Conservation (phyloP, 768 basidiomycete species). For the Kwoniella botswanensis region DNA sequence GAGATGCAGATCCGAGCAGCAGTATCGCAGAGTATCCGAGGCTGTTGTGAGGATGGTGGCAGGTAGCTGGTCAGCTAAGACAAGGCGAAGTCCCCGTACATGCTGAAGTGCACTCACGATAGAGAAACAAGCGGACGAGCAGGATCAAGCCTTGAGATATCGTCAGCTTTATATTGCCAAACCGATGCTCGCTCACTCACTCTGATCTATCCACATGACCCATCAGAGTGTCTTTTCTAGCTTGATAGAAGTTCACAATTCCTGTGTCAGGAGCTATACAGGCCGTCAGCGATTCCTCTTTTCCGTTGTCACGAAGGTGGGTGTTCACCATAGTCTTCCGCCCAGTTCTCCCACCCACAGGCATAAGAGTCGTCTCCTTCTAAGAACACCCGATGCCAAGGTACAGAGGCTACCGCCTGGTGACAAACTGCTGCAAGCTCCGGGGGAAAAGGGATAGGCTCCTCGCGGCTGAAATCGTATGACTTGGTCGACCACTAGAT, state of each 20-base stretch:
- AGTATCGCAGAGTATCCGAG: slow-evolving; percentile 89
- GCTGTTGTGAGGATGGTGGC: slow-evolving; percentile 59
- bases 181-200: slow-evolving; percentile 28
- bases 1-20: slow-evolving; percentile 80
- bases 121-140: slow-evolving; percentile 91
- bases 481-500: slow-evolving; percentile 90
- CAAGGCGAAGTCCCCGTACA: too few relatives aligned
- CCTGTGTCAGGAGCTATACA: slow-evolving; percentile 86
- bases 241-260: slow-evolving; percentile 94
- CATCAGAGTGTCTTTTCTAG: slow-evolving; percentile 83
- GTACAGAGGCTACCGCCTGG: slow-evolving; percentile 67
- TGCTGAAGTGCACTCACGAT: slow-evolving; percentile 66
- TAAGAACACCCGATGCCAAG: slow-evolving; percentile 71
- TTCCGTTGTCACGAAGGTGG: background rate
- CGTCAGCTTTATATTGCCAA: slow-evolving; percentile 9
- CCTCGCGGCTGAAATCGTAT: slow-evolving; percentile 78
- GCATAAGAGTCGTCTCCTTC: slow-evolving; percentile 27
- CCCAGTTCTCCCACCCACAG: slow-evolving; percentile 76
- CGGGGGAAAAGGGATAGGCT: slow-evolving; percentile 68
- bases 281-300: slow-evolving; percentile 1
- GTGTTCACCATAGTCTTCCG: slow-evolving; percentile 72
- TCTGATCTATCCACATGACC: slow-evolving; percentile 98
- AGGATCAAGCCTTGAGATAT: slow-evolving; percentile 67
- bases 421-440: slow-evolving; percentile 68
- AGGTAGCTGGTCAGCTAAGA: background rate